Evolutionary conservation across 179 eudicot species (phyloP).

Genomic region (Actinidia polygama): DNA sequence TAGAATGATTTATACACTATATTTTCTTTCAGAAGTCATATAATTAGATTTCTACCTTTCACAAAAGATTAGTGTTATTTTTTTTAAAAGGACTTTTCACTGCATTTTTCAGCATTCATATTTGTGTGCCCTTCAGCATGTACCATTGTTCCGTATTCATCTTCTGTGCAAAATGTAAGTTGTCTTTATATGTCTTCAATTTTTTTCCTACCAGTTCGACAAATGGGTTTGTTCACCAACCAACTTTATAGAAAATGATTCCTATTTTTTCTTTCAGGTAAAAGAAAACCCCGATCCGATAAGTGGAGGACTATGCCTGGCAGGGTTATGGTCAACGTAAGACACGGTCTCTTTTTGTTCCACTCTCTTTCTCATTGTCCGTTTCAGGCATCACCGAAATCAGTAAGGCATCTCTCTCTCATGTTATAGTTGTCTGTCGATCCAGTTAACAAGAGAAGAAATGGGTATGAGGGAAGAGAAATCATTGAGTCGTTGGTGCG

Average conservation of each 20-base stretch:
- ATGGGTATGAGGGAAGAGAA: too few species aligned
- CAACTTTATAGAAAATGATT: background rate
- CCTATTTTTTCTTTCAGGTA: conserved; percentile 51
- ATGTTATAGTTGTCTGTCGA: too few species aligned
- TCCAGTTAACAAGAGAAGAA: too few species aligned
- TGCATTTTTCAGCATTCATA: conserved; percentile 68
- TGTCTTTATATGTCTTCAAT: background rate
- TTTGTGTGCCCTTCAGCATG: conserved; percentile 96
- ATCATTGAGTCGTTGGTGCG: too few species aligned
- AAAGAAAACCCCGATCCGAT: conserved; percentile 89
- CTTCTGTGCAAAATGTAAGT: conserved; percentile 81
- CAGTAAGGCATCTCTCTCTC: too few species aligned
- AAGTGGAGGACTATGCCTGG: conserved; percentile 93
- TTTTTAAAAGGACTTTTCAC: background rate
- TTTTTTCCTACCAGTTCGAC: background rate
- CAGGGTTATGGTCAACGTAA: conserved; percentile 62
- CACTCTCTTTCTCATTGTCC: too few species aligned
- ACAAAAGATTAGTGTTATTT: background rate
- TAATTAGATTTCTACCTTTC: background rate
- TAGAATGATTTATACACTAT: background rate
- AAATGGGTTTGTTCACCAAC: background rate
- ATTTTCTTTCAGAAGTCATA: too few species aligned
- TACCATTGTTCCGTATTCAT: conserved; percentile 62
- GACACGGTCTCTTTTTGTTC: too few species aligned
- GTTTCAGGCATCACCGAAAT: too few species aligned